Evolutionary conservation across 176 grass and related monocot genomes (phyloP).

Genomic region (Oryza australiensis): DNA sequence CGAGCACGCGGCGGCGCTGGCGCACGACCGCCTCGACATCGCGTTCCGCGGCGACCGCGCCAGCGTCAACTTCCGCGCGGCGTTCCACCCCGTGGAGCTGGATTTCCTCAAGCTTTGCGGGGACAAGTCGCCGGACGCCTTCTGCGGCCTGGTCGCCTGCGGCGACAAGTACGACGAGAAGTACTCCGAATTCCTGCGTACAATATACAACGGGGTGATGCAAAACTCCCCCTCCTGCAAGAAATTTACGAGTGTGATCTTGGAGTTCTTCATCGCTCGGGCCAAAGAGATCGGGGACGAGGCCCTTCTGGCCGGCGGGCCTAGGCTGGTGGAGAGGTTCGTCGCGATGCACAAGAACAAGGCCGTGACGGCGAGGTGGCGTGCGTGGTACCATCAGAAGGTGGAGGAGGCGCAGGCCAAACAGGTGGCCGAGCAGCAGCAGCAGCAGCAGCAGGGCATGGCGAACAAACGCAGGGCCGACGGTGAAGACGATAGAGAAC

Average conservation of each 20-base stretch:
- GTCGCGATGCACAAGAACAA: slow-evolving; percentile 54
- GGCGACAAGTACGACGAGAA: slow-evolving; percentile 37
- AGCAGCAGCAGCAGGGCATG: not conserved
- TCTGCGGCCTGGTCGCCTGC: not conserved
- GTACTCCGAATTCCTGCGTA: slow-evolving; percentile 30
- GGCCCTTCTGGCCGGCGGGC: not conserved
- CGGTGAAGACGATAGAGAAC: not conserved
- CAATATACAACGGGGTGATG: not conserved
- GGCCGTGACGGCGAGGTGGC: slow-evolving; percentile 14
- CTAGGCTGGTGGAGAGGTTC: slow-evolving; percentile 23
- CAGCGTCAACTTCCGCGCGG: slow-evolving; percentile 1
- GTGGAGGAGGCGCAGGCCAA: not conserved
- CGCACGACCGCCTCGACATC: slow-evolving; percentile 43
- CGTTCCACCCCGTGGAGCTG: slow-evolving; percentile 30
- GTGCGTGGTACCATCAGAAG: not conserved
- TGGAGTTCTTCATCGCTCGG: slow-evolving; percentile 16
- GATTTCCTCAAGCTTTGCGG: slow-evolving; percentile 26
- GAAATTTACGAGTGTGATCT: not conserved
- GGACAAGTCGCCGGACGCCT: not conserved
- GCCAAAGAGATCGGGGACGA: not conserved
- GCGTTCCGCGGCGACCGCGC: not conserved
- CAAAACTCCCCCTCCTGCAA: not conserved
- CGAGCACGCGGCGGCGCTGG: slow-evolving; percentile 39
- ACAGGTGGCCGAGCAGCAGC: not conserved
- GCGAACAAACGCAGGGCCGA: not conserved